Base-by-base conservation (phyloP, 225 moss, liverwort and hornwort genomes). In the Thuidium tamariscinum region DNA sequence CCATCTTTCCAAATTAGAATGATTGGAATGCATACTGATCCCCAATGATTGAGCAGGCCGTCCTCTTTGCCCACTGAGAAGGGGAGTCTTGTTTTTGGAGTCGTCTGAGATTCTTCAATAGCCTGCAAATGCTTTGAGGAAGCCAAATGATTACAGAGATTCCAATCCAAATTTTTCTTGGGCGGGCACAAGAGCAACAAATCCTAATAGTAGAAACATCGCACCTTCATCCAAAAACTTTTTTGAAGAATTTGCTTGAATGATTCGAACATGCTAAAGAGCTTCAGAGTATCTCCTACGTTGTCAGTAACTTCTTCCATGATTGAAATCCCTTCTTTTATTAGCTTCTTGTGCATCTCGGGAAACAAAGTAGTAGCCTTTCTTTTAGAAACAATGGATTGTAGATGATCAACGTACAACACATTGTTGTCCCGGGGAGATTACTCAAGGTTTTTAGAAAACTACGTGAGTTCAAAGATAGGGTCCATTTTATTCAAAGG, bases 201-300 rank as follows among this genome's bases (percentile, higher is more conserved):
- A 7, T 71, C 44, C 1, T 25, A 14, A 14, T 15, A 71, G 4
- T 42, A 71, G 14, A 71, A 71, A 15, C 26, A 71, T 8, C 4
- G 8, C 12, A 71, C 44, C 7, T 71, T 71, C 27, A 55, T 55
- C 54, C 19, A 55, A 7, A 55, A 55, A 55, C 54, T 55, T 7
- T 55, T 55, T 1, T 7, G 10, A 4, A 23, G 3, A 9, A 9
- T 3, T 0, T 56, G 3, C 56, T 9, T 16, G 51, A 75, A 52
- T 0, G 11, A 10, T 21, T 11, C 34, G 0, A 75, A 32, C 0
- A 54, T 5, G 5, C 2, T 75, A 11, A 54, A 75, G 7, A 54
- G n/a, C 75, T 54, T 36, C 1, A 13, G 0, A 5, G 1, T 0
- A n/a, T 52, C 34, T 2, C 7, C 13, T 6, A 52, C 0, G 13